Conservation (phyloP, 345 rosid species). For the Lepidium sativum region DNA sequence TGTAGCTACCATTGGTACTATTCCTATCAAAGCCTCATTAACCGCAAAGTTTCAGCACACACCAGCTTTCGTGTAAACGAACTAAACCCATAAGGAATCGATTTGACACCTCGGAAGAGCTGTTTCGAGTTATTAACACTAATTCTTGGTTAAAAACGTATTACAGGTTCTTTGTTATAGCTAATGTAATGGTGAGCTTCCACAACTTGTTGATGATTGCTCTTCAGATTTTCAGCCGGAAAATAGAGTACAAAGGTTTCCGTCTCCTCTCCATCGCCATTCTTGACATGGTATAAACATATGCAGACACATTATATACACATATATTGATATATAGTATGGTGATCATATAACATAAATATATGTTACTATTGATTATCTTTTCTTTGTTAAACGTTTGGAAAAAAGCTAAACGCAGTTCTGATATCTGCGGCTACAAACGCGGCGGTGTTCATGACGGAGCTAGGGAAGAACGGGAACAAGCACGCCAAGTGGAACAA, state of each 20-base stretch:
- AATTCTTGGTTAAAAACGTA: slow-evolving; percentile 1
- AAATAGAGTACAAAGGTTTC: slow-evolving; percentile 43
- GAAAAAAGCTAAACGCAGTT: slow-evolving; percentile 47
- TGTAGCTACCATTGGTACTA: no score
- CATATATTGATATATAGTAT: no score
- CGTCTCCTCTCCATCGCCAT: slow-evolving; percentile 44
- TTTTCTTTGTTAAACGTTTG: no score
- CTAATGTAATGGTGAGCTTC: slow-evolving; percentile 59
- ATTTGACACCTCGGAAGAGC: not conserved
- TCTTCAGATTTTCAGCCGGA: slow-evolving; percentile 27
- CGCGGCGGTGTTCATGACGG: slow-evolving; percentile 77
- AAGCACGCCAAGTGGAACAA: slow-evolving; percentile 78
- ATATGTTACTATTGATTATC: no score
- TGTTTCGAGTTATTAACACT: not conserved
- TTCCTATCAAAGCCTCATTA: no score
- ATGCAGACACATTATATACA: no score
- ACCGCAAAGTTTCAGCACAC: no score
- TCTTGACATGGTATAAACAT: slow-evolving; percentile 67
- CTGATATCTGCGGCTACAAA: slow-evolving; percentile 41
- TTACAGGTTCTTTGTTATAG: slow-evolving; percentile 75
- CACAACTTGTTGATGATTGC: slow-evolving; percentile 72
- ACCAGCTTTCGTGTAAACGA: slow-evolving; percentile 76
- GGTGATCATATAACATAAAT: no score
- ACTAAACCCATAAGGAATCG: not conserved
- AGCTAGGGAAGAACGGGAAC: slow-evolving; percentile 74